A percentile compares a stretch with the other conserved stretches of the same genome.
Evolutionary conservation across 2,329 filamentous ascomycete genomes (phyloP).

Genomic region (Myriangium duriaei): DNA sequence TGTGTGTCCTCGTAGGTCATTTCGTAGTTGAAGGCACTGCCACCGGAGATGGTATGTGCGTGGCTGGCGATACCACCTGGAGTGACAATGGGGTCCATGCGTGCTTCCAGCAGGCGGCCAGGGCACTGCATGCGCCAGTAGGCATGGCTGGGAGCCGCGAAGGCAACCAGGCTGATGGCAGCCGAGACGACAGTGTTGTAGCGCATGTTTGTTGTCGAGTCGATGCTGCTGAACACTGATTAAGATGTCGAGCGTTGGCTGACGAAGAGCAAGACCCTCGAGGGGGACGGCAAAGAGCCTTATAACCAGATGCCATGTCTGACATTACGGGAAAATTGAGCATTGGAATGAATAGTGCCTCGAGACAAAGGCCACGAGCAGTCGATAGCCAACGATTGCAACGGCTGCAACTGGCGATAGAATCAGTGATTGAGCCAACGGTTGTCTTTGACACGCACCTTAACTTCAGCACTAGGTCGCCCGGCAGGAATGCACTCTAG

Average conservation of each 20-base stretch:
- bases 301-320: slow-evolving; percentile 8
- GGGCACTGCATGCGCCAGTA: slow-evolving; percentile 60
- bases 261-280: slow-evolving; percentile 5
- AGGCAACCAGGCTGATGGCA: slow-evolving; percentile 17
- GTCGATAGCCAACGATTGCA: slow-evolving; percentile 9
- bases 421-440: slow-evolving; percentile 5
- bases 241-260: slow-evolving; percentile 6
- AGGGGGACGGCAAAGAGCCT: slow-evolving; percentile 5
- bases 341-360: slow-evolving; percentile 5
- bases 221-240: slow-evolving; percentile 5
- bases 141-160: slow-evolving; percentile 40
- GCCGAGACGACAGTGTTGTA: slow-evolving; percentile 12
- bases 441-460: slow-evolving; percentile 10
- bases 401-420: slow-evolving; percentile 10
- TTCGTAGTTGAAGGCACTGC: slow-evolving; percentile 51
- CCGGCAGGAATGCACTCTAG: too few species aligned
- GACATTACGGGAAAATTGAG: neutral
- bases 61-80: slow-evolving; percentile 49
- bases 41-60: slow-evolving; percentile 58
- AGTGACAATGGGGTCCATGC: slow-evolving; percentile 54
- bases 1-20: slow-evolving; percentile 49
- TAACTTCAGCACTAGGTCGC: too few species aligned
- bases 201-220: slow-evolving; percentile 9
- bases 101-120: slow-evolving; percentile 47
- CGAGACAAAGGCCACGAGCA: slow-evolving; percentile 10